Evolutionary conservation across 2,329 filamentous ascomycete genomes (phyloP).

Genomic region (Colletotrichum camelliae): DNA sequence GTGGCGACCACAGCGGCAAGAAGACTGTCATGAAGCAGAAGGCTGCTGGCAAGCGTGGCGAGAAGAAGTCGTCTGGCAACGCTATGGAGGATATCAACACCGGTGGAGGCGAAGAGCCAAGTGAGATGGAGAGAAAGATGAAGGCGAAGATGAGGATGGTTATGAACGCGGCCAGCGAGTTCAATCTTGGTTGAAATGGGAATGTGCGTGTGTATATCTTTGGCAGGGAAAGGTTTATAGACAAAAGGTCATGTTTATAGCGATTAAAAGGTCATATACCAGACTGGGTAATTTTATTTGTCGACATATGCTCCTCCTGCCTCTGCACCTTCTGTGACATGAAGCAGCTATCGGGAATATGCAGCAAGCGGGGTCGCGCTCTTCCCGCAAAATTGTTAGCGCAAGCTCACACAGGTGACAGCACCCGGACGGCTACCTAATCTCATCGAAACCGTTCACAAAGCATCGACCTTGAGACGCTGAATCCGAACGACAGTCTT

Average conservation of each 20-base stretch:
- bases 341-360: background rate
- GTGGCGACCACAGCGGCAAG: slow-evolving; percentile 54
- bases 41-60: slow-evolving; percentile 23
- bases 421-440: background rate
- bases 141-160: slow-evolving; percentile 65
- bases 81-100: slow-evolving; percentile 31
- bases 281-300: slow-evolving; percentile 1
- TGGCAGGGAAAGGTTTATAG: slow-evolving; percentile 4
- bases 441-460: background rate
- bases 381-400: background rate
- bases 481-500: background rate
- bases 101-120: slow-evolving; percentile 36
- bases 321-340: background rate
- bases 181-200: slow-evolving; percentile 65
- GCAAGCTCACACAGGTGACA: background rate
- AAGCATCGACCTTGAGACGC: background rate
- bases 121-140: slow-evolving; percentile 66
- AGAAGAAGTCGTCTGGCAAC: slow-evolving; percentile 23
- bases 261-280: slow-evolving; percentile 15
- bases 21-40: slow-evolving; percentile 40
- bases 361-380: background rate
- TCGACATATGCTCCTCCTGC: background rate
- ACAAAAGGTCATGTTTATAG: slow-evolving; percentile 10
- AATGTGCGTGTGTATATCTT: background rate
- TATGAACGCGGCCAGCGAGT: slow-evolving; percentile 66